Base-by-base conservation (phyloP, 371 early-diverging fungal genomes). In the Synchytrium microbalum region DNA sequence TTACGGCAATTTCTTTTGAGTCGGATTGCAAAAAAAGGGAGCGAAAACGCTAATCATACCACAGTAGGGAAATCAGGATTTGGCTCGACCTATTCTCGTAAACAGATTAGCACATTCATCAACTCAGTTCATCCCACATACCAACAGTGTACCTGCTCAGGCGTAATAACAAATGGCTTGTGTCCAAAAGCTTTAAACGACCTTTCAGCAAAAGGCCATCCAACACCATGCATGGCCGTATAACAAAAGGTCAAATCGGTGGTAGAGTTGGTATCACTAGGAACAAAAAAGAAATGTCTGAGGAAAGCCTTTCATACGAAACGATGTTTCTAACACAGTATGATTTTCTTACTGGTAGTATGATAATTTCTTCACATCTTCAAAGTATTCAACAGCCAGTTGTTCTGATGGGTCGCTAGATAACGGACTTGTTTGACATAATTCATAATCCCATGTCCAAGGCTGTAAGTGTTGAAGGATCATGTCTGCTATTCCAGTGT, bases 201-300 rank as follows among this genome's bases (percentile, higher is more conserved):
- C 32, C 81, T 78, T 16, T 79, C 72, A 1, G 91, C 92, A 73
- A 85, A 90, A 1, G 83, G 84, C 8, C 80, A 73, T 10, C 97
- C 97, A 27, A 96, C 93, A 59, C 97, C 96, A 67, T 96, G 97
- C 95, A 96, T 93, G 27, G 96, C 88, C 8, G 96, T 96, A 73
- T 96, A 96, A 14, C 88, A 90, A 70, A 91, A 83, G 68, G 84
- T 84, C 58, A 88, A 74, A 30, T 76, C 63, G 0, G 83, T 73
- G 2, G 68, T 65, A 26, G 70, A 64, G 61, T 88, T 84, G 38
- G 76, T 81, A 2, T 71, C 67, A n/a, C 72, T 78, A 54, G 67
- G 63, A 25, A 71, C 14, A 5, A n/a, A n/a, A n/a, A n/a, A 25
- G 51, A 51, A 51, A 14, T 23, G 14, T 14, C 14, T 14, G 14